These are phyloP conservation scores for Rhizoclosmatium sp. DNA, from an alignment of 192 early-diverging fungal species.

Conservation along the genomic window DNA sequence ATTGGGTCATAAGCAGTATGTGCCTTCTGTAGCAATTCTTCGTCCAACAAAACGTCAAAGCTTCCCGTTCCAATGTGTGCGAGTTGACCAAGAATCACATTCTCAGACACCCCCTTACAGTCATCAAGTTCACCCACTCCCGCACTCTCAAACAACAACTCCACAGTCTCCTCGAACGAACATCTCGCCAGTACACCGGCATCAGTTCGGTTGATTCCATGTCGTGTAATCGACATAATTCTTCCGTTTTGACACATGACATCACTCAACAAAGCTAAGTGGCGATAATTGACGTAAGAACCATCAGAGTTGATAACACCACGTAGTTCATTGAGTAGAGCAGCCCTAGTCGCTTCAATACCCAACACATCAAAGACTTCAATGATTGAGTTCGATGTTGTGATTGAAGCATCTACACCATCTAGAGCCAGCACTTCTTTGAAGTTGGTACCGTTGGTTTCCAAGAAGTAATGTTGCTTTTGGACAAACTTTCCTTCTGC, in stretches of 20 bases:
- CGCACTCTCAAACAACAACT: constrained; percentile 96
- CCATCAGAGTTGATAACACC: constrained; percentile 94
- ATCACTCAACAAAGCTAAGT: constrained; percentile 93
- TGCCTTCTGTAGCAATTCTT: constrained; percentile 84
- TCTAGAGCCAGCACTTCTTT: constrained; percentile 84
- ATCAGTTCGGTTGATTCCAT: constrained; percentile 97
- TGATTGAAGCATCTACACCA: constrained; percentile 81
- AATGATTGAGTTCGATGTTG: constrained; percentile 91
- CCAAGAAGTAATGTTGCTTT: constrained; percentile 79
- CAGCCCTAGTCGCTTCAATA: constrained; percentile 94
- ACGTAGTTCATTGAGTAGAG: constrained; percentile 88
- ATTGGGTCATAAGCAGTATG: constrained; percentile 34
- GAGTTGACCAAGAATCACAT: constrained; percentile 96
- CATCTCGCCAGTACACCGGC: constrained; percentile 93
- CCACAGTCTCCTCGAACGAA: constrained; percentile 99
- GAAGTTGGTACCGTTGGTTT: constrained; percentile 94
- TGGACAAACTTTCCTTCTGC: constrained; percentile 40
- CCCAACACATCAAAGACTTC: constrained; percentile 94
- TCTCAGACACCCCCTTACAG: constrained; percentile 96
- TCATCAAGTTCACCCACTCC: constrained; percentile 90
- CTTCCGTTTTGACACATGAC: constrained; percentile 94
- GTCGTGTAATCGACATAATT: constrained; percentile 96
- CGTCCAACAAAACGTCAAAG: constrained; percentile 93
- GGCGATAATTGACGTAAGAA: constrained; percentile 98
- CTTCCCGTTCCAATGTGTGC: constrained; percentile 94